Evolutionary conservation across 108 stramenopile species (phyloP).

Genomic region (Aurantiochytrium sp.): DNA sequence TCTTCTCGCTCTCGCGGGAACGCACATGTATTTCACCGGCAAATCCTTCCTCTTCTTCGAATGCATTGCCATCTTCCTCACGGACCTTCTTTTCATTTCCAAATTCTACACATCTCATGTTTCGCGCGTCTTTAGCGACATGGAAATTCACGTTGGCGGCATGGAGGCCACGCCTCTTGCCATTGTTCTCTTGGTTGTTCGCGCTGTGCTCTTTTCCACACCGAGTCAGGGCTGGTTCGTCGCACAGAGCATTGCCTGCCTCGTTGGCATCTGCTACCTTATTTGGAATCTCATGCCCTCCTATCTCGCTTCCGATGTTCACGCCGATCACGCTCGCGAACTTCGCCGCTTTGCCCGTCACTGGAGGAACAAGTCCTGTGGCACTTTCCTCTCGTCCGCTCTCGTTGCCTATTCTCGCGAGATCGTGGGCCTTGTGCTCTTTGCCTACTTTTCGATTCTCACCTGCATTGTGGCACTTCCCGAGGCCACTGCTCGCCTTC

Average conservation of each 20-base stretch:
- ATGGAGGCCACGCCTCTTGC: background rate
- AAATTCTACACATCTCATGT: background rate
- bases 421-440: background rate
- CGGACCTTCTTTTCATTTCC: background rate
- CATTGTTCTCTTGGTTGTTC: background rate
- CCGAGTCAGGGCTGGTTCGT: background rate
- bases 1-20: background rate
- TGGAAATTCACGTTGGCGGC: background rate
- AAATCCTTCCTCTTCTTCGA: background rate
- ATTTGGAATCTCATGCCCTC: background rate
- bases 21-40: background rate
- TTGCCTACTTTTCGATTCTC: background rate
- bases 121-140: background rate
- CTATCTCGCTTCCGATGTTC: background rate
- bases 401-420: background rate
- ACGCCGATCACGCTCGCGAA: background rate
- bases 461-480: background rate
- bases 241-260: background rate
- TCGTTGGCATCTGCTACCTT: background rate
- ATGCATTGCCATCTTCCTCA: background rate
- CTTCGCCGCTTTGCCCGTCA: background rate
- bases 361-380: background rate
- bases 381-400: background rate
- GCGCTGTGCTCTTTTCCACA: background rate
- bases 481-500: background rate